phyloP scores from a whole-genome alignment of 2,329 filamentous ascomycete species.

The Trichophaea hybrida region DNA sequence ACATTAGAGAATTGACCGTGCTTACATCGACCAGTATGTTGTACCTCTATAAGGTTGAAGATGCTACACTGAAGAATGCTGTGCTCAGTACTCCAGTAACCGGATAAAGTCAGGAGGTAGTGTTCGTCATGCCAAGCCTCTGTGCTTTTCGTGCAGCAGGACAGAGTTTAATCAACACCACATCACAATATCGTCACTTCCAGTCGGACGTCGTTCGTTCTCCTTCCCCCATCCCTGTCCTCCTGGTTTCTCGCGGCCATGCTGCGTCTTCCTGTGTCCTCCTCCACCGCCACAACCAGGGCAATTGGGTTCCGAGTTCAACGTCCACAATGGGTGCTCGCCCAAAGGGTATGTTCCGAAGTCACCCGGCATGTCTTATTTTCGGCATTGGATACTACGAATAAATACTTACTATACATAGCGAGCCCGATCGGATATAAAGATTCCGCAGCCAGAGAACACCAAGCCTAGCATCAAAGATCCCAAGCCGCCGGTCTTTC shows the following conservation, averaged over 20 bases:
- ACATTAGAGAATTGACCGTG: background rate
- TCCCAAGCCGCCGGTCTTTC: slow-evolving; percentile 40
- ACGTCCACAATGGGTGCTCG: background rate
- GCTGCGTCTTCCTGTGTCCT: slow-evolving; percentile 16
- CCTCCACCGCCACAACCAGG: slow-evolving; percentile 12
- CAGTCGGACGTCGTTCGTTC: background rate
- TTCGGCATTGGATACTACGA: background rate
- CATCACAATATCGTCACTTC: slow-evolving; percentile 7
- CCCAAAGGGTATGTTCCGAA: slow-evolving; percentile 6
- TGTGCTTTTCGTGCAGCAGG: background rate
- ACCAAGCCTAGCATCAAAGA: slow-evolving; percentile 35
- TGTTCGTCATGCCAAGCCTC: slow-evolving; percentile 1
- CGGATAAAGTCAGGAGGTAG: background rate
- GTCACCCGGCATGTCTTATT: background rate
- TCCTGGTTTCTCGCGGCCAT: slow-evolving; percentile 9
- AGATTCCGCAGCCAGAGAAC: slow-evolving; percentile 29
- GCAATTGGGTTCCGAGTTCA: slow-evolving; percentile 14
- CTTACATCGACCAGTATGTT: background rate
- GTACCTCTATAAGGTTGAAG: background rate
- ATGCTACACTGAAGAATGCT: no score
- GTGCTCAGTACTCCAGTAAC: background rate
- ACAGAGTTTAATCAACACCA: slow-evolving; percentile 8
- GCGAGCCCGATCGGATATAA: slow-evolving; percentile 40
- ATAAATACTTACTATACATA: slow-evolving; percentile 25
- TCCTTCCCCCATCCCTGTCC: background rate